Evolutionary conservation across 768 basidiomycete genomes (phyloP).

Genomic region (Suillus tomentosus): DNA sequence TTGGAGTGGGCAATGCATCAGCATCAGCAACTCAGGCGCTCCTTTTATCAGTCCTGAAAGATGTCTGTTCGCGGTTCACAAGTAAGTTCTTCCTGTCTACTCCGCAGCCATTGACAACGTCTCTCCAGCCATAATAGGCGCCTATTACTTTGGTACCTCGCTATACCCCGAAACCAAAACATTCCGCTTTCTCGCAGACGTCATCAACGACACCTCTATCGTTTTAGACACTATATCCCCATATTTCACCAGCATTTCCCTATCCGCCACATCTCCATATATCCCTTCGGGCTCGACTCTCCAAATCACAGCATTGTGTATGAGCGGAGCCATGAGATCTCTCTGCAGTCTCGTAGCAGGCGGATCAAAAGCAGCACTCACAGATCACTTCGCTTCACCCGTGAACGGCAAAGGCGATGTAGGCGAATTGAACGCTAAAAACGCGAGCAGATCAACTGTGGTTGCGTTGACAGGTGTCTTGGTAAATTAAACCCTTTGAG

Average conservation of each 20-base stretch:
- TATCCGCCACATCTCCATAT: conserved; percentile 36
- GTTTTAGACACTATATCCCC: conserved; percentile 65
- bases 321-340: conserved; percentile 59
- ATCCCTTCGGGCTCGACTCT: conserved; percentile 33
- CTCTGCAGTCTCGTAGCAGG: conserved; percentile 66
- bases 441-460: conserved; percentile 71
- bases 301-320: conserved; percentile 52
- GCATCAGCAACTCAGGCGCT: conserved; percentile 68
- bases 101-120: neutral
- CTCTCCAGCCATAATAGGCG: conserved; percentile 59
- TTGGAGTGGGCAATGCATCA: conserved; percentile 69
- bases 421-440: conserved; percentile 73
- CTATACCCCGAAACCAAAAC: conserved; percentile 72
- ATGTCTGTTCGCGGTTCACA: conserved; percentile 61
- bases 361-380: conserved; percentile 70
- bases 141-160: conserved; percentile 62
- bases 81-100: conserved; percentile 42
- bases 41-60: conserved; percentile 65
- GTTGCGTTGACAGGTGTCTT: conserved; percentile 68
- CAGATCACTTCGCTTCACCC: conserved; percentile 64
- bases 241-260: conserved; percentile 39
- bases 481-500: conserved; percentile 42
- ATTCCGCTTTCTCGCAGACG: conserved; percentile 66
- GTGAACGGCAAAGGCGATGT: conserved; percentile 56
- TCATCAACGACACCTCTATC: conserved; percentile 62